Conservation (phyloP, 345 rosid species). For the Arabidopsis suecica region DNA sequence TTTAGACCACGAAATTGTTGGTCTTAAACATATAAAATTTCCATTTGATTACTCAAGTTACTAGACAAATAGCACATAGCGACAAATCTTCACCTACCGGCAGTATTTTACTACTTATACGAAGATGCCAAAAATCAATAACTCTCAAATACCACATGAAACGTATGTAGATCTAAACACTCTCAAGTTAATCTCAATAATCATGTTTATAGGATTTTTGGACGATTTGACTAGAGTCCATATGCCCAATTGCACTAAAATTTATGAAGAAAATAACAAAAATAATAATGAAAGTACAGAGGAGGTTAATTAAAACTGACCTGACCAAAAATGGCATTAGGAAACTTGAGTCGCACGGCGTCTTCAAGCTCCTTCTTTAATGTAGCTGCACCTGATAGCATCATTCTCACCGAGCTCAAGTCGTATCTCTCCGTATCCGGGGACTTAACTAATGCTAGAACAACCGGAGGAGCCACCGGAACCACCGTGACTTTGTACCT, state of each 20-base stretch:
- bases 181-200: neutral
- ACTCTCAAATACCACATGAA: conserved; percentile 14
- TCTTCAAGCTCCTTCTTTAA: conserved; percentile 93
- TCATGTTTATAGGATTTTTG: neutral
- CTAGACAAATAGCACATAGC: neutral
- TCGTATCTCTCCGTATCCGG: conserved; percentile 65
- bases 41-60: neutral
- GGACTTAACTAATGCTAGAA: conserved; percentile 64
- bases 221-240: neutral
- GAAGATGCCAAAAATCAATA: neutral
- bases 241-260: neutral
- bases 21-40: neutral
- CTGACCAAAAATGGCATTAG: conserved; percentile 88
- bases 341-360: conserved; percentile 66
- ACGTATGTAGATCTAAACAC: neutral
- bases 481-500: conserved; percentile 70
- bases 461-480: conserved; percentile 86
- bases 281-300: neutral
- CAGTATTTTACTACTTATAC: neutral
- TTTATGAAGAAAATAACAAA: neutral
- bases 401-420: conserved; percentile 65
- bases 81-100: conserved; percentile 31
- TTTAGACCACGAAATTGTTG: conserved; percentile 1
- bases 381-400: conserved; percentile 84
- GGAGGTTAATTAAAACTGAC: conserved; percentile 43